Base-by-base conservation (phyloP, 257 asterid genomes). In the Capsicum pubescens region DNA sequence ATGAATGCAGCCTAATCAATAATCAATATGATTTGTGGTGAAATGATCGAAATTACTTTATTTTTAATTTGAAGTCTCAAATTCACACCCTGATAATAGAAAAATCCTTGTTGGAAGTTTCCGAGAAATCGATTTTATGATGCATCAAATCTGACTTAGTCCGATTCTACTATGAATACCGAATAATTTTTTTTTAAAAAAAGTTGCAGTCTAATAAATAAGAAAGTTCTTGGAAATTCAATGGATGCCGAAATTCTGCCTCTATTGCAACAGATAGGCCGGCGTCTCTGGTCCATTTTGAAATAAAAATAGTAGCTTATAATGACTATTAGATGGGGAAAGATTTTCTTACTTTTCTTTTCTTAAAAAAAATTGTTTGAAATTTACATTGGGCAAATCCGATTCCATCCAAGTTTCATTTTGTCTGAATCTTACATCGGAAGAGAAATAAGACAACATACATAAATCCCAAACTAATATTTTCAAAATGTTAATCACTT, bases 41-140 rank as follows among this genome's bases (percentile, higher is more conserved):
- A 1, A 2, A 63, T 60, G 7, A 3, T 63, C 0, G 5, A 26
- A 9, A 64, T 64, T 0, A 0, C 35, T 64, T 26, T 2, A 0
- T 0, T 4, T 9, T 64, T 64, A 64, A 64, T 64, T 0, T 26
- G 2, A 64, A 1, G 21, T 32, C 12, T 32, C 3, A 0, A 0
- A 0, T 32, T 66, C 0, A 0, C 3, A 0, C 6, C 0, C 2
- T 6, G 1, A 0, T 2, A 66, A 6, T 12, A 0, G 6, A 32
- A 21, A 63, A 66, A 15, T 21, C 1, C 13, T 6, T 4, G 6
- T 15, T 13, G 15, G 7, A 1, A 66, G 0, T 1, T 9, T 9
- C 56, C 13, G 4, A 9, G 8, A 32, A 66, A 63, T 10, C 26
- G 1, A 0, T 3, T 13, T 15, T 5, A 4, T 0, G 1, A 26